Evolutionary conservation across 148 eudicot species (phyloP).

Genomic region (Pharnaceum exiguum): DNA sequence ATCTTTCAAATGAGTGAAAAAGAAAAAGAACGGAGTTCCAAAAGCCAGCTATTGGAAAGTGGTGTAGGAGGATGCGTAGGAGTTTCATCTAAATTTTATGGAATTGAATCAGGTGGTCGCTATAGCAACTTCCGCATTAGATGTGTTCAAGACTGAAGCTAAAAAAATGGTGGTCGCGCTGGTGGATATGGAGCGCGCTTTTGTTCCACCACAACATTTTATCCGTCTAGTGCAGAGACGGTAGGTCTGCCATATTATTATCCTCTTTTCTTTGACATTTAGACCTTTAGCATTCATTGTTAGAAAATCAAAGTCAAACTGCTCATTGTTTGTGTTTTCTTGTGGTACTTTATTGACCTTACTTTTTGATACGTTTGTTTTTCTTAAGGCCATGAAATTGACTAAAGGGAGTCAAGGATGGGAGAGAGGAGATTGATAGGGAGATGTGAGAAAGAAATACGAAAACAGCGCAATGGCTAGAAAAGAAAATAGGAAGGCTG

Average conservation of each 20-base stretch:
- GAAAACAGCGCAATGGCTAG: too few species aligned
- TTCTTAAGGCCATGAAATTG: too few species aligned
- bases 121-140: conserved; percentile 84
- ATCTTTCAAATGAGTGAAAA: neutral
- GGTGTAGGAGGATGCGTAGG: neutral
- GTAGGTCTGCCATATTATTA: conserved; percentile 34
- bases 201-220: conserved; percentile 98
- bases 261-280: neutral
- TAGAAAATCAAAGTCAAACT: too few species aligned
- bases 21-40: neutral
- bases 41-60: neutral
- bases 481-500: too few species aligned
- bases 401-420: too few species aligned
- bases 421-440: too few species aligned
- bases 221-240: conserved; percentile 98
- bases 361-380: too few species aligned
- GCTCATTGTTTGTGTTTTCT: too few species aligned
- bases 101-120: conserved; percentile 65
- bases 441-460: too few species aligned
- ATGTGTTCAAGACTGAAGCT: conserved; percentile 87
- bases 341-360: too few species aligned
- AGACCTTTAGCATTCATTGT: too few species aligned
- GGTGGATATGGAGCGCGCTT: conserved; percentile 99
- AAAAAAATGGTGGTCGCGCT: conserved; percentile 94
- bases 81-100: neutral